Evolutionary conservation across 23 red algal genomes (phyloP).

Genomic region (Cyanidioschyzon merolae): DNA sequence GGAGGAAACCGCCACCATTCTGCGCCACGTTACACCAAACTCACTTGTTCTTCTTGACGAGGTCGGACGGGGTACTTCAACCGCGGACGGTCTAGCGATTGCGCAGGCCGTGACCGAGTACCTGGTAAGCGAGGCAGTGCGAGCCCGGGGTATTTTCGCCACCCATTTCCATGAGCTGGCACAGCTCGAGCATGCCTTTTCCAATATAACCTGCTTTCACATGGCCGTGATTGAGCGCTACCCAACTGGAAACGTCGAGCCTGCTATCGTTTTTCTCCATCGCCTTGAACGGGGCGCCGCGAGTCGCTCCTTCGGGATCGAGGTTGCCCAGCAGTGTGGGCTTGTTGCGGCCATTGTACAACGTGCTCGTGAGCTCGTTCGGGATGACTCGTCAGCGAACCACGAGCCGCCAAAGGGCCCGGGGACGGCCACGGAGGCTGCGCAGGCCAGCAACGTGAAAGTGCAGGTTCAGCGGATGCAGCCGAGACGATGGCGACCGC

Average conservation of each 20-base stretch:
- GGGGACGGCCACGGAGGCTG: no score
- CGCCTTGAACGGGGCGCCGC: constrained; percentile 5
- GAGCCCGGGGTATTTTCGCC: constrained; percentile 46
- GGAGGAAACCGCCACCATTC: constrained; percentile 77
- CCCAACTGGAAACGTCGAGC: neutral
- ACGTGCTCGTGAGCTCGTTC: neutral
- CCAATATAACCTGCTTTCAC: constrained; percentile 35
- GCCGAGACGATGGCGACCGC: neutral
- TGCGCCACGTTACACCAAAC: constrained; percentile 32
- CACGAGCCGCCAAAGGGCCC: no score
- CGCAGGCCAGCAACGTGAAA: no score
- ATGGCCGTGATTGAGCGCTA: constrained; percentile 12
- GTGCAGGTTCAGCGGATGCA: no score
- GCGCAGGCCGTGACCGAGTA: constrained; percentile 62
- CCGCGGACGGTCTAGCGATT: constrained; percentile 63
- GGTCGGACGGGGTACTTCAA: constrained; percentile 73
- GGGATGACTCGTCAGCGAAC: no score
- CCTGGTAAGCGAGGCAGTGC: constrained; percentile 19
- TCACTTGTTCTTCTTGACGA: constrained; percentile 89
- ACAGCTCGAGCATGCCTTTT: constrained; percentile 27
- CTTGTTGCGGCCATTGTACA: neutral
- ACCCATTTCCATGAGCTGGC: constrained; percentile 81
- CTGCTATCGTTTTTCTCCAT: neutral
- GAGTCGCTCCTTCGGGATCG: constrained; percentile 8
- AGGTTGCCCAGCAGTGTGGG: constrained; percentile 3